These are phyloP conservation scores for Garcia nutans DNA, from an alignment of 345 rosid species.

Conservation along the genomic window DNA sequence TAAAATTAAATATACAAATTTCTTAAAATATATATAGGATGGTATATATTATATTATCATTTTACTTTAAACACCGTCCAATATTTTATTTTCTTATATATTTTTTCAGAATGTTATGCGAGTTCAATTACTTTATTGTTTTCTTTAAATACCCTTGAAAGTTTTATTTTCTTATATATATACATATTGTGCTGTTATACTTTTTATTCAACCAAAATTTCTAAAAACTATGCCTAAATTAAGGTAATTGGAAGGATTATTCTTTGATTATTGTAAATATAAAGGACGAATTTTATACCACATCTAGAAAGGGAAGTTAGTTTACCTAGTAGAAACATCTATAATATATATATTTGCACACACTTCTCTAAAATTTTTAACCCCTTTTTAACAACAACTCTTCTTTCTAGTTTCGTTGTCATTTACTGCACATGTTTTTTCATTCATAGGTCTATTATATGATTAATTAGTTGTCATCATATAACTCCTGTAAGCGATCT, in stretches of 20 bases:
- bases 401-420: constrained; percentile 9
- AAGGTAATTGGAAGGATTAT: background rate
- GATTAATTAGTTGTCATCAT: background rate
- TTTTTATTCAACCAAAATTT: background rate
- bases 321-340: background rate
- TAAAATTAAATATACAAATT: background rate
- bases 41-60: background rate
- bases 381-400: background rate
- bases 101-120: too few species aligned
- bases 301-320: background rate
- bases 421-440: constrained; percentile 9
- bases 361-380: background rate
- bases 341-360: background rate
- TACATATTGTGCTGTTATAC: too few species aligned
- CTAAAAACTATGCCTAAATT: too few species aligned
- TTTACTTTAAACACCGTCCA: background rate
- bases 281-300: too few species aligned
- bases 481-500: background rate
- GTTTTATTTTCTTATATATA: too few species aligned
- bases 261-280: too few species aligned
- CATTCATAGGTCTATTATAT: background rate
- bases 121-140: too few species aligned
- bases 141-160: too few species aligned
- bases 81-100: background rate
- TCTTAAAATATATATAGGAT: background rate